Base-by-base conservation (phyloP, 2,329 filamentous ascomycete species). In the Fusarium sp. region DNA sequence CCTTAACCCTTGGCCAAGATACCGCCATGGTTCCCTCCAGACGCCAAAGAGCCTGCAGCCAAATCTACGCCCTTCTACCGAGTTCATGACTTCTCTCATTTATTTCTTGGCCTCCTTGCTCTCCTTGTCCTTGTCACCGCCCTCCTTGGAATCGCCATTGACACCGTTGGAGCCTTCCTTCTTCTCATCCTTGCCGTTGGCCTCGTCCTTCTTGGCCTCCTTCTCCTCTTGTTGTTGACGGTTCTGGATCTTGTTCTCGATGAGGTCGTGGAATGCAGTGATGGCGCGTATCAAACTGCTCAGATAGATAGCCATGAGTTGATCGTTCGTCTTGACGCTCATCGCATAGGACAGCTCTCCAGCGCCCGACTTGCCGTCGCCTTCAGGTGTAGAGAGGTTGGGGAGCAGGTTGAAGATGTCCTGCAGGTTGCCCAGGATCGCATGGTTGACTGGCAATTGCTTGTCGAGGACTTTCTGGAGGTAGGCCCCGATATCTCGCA, bases 231-330 rank as follows among this genome's bases (percentile, higher is more conserved):
- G 93, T 81, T 97, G 94, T 83, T 98, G 95, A 80, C 95, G 90
- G 84, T 99, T 99, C 85, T 98, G 95, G 74, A 98, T 98, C 89
- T 99, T 99, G 87, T 99, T 99, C 86, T 99, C 96, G 73, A 99
- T 99, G 73, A 99, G 85, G 80, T 99, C 96, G 81, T 99, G 96
- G 91, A 98, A 99, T 8, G 96, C 96, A 12, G 96, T 98, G 78
- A 99, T 99, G 61, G 96, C 96, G 66, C 96, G 90, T 82, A 99
- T 98, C 85, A 76, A 85, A 84, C 94, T 97, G 84, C 94, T 97
- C 58, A 99, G 87, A 82, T 99, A 99, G 80, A 99, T 98, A 55
- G 95, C 91, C 93, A 99, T 98, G 71, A 99, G 89, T 85, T 99
- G 96, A 81, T 99, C 96, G 78, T 99, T 99, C 63, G 95, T 98